Conservation (phyloP, 306 rosid genomes). For the Potentilla sterilis region DNA sequence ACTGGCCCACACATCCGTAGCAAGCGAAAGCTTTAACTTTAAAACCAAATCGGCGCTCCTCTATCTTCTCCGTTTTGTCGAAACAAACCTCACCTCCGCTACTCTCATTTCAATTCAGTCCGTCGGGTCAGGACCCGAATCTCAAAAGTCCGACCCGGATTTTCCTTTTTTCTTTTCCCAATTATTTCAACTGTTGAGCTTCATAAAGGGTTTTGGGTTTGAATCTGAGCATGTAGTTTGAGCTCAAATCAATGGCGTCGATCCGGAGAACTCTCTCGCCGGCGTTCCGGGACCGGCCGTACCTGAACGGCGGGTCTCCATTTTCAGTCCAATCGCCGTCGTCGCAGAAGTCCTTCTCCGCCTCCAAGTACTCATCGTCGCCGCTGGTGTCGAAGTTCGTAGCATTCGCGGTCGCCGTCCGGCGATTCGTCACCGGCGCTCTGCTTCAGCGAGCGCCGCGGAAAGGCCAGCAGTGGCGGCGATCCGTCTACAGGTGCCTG, state of each 20-base stretch:
- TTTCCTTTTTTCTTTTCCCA: neutral
- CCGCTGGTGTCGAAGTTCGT: constrained; percentile 36
- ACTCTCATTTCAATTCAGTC: neutral
- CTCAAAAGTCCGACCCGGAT: constrained; percentile 11
- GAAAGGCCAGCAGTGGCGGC: constrained; percentile 56
- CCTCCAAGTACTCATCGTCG: constrained; percentile 50
- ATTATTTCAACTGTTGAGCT: neutral
- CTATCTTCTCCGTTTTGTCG: neutral
- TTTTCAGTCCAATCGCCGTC: constrained; percentile 58
- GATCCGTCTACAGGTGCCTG: constrained; percentile 46
- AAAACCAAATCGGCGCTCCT: neutral
- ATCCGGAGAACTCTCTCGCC: constrained; percentile 89
- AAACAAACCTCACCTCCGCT: neutral
- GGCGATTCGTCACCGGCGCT: constrained; percentile 39
- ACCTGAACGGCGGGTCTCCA: constrained; percentile 48
- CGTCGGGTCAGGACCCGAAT: neutral
- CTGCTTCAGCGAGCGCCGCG: constrained; percentile 42
- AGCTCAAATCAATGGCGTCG: constrained; percentile 61
- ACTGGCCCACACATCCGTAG: neutral
- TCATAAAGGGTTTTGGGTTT: neutral
- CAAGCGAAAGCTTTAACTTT: neutral
- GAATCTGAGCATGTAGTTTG: constrained; percentile 18
- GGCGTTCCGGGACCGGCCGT: constrained; percentile 60
- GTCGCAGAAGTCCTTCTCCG: constrained; percentile 53
- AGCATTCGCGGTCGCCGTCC: constrained; percentile 30